Percentiles rank a stretch among this genome's conserved stretches.
Evolutionary conservation across 768 basidiomycete genomes (phyloP).

Genomic region (Mrakia gelida): DNA sequence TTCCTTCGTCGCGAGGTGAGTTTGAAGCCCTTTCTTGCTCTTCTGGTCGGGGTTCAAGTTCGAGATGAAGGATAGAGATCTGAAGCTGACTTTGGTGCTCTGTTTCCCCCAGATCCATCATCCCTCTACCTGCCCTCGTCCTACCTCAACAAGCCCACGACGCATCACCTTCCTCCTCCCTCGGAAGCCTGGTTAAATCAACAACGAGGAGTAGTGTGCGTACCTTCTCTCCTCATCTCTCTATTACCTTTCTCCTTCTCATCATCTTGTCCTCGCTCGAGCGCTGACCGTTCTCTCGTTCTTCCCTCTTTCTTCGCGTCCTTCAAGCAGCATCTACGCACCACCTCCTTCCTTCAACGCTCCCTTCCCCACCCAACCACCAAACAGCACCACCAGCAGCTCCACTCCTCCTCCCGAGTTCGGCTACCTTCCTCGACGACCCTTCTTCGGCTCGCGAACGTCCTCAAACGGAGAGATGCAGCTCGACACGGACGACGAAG

Average conservation of each 20-base stretch:
- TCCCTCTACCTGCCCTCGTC: constrained; percentile 2
- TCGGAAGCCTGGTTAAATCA: not conserved
- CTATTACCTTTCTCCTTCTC: not conserved
- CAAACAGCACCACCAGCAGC: not conserved
- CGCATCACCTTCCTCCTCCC: constrained; percentile 5
- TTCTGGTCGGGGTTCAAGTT: not conserved
- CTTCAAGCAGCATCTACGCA: constrained; percentile 4
- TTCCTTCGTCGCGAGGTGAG: not conserved
- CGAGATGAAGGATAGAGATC: not conserved
- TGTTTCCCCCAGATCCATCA: not conserved
- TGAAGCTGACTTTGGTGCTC: not conserved
- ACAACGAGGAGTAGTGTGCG: constrained; percentile 6
- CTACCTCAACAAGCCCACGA: not conserved
- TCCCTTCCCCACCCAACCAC: not conserved
- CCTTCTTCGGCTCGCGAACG: not conserved
- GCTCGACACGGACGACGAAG: not conserved
- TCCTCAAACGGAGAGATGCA: not conserved
- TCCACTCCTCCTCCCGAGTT: not conserved
- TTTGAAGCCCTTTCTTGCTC: not conserved
- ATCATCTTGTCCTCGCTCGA: not conserved
- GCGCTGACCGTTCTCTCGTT: not conserved
- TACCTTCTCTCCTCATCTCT: not conserved
- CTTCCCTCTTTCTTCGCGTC: not conserved
- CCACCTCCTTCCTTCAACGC: not conserved
- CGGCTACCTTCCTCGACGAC: not conserved